Base-by-base conservation (phyloP, 768 basidiomycete species). In the Cystofilobasidium macerans region DNA sequence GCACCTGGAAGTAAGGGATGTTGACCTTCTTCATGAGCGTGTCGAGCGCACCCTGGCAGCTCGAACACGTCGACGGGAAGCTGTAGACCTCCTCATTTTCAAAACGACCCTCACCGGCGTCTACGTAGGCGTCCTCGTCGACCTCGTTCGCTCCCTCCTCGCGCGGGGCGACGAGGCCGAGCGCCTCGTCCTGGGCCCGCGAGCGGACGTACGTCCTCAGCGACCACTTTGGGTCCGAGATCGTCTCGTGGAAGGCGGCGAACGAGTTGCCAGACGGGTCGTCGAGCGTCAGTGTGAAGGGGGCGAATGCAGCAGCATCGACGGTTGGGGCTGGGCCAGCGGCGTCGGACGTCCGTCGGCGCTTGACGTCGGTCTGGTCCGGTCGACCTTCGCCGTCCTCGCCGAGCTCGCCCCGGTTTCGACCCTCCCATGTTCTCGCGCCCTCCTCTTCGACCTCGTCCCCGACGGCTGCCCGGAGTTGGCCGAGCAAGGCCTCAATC, bases 231-330 rank as follows among this genome's bases (percentile, higher is more conserved):
- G 93, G 86, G 75, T 99, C 95, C 4, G 86, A 80, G 80, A 89
- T 88, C 64, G 84, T 86, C 13, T 82, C 92, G 3, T 83, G 71
- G 72, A 94, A 93, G 77, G 95, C 91, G 76, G 95, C 80, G 79
- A 93, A 98, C n/a, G 90, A 93, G 77, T 94, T 93, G 9, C 95
- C 95, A 0, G 91, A 80, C 1, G 93, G 93, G 73, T 99, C 95
- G 72, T 98, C 90, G 24, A 99, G 78, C 61, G 81, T 84, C 63
- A 98, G 72, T 0, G 89, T 92, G 73, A 98, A 89, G 3, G 84
- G 76, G 26, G 79, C 80, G 78, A 90, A 83, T 1, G 86, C 82
- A 11, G 77, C 72, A 14, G 61, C 65, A n/a, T 28, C 36, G 16
- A 43, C 42, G 18, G 54, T 24, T 12, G 54, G 30, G 4, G 57